A percentile compares a stretch with the other conserved stretches of the same genome.
Evolutionary conservation across 108 stramenopile genomes (phyloP).

Genomic region (Skeletonema menzelii): DNA sequence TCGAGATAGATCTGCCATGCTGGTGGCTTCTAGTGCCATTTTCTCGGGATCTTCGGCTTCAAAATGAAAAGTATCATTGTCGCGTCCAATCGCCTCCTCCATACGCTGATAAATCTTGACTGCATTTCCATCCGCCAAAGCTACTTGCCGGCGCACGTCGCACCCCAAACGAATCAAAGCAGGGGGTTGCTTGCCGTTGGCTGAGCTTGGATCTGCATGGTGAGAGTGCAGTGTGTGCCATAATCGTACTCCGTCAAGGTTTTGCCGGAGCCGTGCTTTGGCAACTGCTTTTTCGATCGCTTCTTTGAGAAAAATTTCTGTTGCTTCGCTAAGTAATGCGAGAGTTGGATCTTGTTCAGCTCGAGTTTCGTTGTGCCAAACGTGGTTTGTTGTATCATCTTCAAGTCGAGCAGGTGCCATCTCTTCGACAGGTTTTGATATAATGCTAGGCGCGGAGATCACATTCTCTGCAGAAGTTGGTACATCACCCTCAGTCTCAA

Average conservation of each 20-base stretch:
- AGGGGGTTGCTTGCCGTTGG: slow-evolving; percentile 40
- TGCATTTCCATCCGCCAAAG: slow-evolving; percentile 76
- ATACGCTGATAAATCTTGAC: slow-evolving; percentile 77
- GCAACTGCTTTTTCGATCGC: slow-evolving; percentile 68
- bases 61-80: slow-evolving; percentile 35
- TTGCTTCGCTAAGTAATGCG: slow-evolving; percentile 71
- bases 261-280: slow-evolving; percentile 76
- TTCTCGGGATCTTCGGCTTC: slow-evolving; percentile 41
- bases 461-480: neutral
- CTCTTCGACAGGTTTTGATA: neutral
- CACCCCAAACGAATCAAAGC: slow-evolving; percentile 73
- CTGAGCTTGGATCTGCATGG: slow-evolving; percentile 13
- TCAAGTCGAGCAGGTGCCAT: slow-evolving; percentile 4
- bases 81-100: slow-evolving; percentile 80
- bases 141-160: slow-evolving; percentile 76
- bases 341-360: slow-evolving; percentile 74
- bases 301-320: slow-evolving; percentile 64
- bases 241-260: slow-evolving; percentile 80
- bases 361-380: slow-evolving; percentile 73
- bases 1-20: slow-evolving; percentile 68
- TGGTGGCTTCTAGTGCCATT: slow-evolving; percentile 42
- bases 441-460: neutral
- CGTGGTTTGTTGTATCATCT: slow-evolving; percentile 26
- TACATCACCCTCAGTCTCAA: neutral
- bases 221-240: slow-evolving; percentile 69